Evolutionary conservation across 2,329 filamentous ascomycete genomes (phyloP), one percentile per base, ranked within the genome.

Genomic region (Rhytidhysteron rufulum): DNA sequence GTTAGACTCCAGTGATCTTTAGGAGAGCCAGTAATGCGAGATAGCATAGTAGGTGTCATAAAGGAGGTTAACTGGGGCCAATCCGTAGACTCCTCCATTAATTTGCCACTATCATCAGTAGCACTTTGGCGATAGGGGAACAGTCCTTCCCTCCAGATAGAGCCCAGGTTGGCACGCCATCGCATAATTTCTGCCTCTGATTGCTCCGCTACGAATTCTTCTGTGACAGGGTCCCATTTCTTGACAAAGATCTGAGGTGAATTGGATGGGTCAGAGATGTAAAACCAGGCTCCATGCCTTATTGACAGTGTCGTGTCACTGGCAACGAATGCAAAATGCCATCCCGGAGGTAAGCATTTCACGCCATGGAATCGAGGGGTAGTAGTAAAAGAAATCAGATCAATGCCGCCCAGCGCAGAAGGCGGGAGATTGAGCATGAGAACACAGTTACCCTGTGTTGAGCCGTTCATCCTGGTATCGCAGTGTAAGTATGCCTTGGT

Each of bases 261-360:
- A 15, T 54, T 53, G 29, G 49, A 45, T 27, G 62, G 57, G 20
- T 68, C 66, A 17, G 66, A 64, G 17, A 82, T 67, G 35, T 72
- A 69, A 54, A 82, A 77, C 80, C 80, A 84, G 24, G 74, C 69
- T 8, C 80, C 80, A 42, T 78, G 73, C n/a, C 80, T 72, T 20
- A 83, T 67, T 0, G 80, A 82, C 11, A 81, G 68, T 3, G 74
- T 75, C 36, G 72, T 70, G 40, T 77, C 79, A 16, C 75, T 73
- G 18, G 78, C 75, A 0, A 73, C 77, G 55, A 82, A 84, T 15
- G 81, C 60, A 48, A 83, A 82, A 54, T 83, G 80, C 54, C 75
- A 71, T 31, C 80, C 80, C 2, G 65, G 52, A 0, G 79, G 77
- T 4, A 84, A 52, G 47, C 78, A 72, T 46, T 75, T 79, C 50